Evolutionary conservation across 2,329 filamentous ascomycete species (phyloP), one percentile per base, ranked within the genome.

Genomic region (Blumeria hordei): DNA sequence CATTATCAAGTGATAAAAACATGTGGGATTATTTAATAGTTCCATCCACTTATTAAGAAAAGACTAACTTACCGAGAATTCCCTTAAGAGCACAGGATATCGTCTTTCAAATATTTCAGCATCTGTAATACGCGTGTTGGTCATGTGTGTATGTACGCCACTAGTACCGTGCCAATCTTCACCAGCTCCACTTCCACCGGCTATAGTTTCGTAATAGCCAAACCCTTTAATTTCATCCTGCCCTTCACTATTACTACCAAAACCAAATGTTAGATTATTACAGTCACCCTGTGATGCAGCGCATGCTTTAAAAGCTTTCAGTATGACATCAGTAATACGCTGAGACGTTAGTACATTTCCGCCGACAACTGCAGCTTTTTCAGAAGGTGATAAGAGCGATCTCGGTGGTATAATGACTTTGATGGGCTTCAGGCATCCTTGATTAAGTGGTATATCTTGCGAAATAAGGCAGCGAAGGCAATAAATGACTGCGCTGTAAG

Each of bases 201-300:
- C 81, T 59, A 92, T 88, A 6, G 85, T 90, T 67, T 92, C 85
- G 66, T 90, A 90, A 70, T 90, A 92, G 9, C 85, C 85, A 64
- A 92, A 92, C 0, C 85, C 85, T 37, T 78, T 78, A n/a, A 78
- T 72, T n/a, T 74, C 72, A 55, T 76, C 72, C 52, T 75, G 70
- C 3, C 73, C 72, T 0, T 72, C 68, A 33, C 74, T 67, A 57
- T 83, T 80, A 45, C 84, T 84, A 55, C 84, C 83, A 62, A 85
- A 86, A 58, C 84, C 85, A 63, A 92, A 92, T 0, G 85, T 90
- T 6, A 92, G 73, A 65, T 90, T 90, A 68, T 92, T 92, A 67
- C 80, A 85, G 67, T 85, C 83, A 52, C 86, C 86, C 64, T 92
- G 85, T 18, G 73, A 78, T 37, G 85, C 86, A 5, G 85, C 85